Conservation (phyloP, 805 yeast genomes). For the Lipomyces lipofer region DNA sequence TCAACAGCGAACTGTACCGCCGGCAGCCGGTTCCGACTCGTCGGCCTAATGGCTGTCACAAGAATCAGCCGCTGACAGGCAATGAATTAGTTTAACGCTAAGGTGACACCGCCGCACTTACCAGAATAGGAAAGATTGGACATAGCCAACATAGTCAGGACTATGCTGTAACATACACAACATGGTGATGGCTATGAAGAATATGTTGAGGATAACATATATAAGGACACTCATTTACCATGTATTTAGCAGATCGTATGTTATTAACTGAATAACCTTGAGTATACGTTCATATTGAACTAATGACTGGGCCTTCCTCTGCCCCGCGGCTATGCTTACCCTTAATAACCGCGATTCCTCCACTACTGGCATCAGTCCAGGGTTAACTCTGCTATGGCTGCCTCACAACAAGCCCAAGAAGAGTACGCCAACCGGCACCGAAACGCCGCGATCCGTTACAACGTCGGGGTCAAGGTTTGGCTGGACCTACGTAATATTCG, state of each 20-base stretch:
- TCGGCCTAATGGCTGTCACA: no score
- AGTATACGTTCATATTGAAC: neutral
- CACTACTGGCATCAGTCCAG: neutral
- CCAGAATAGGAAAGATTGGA: no score
- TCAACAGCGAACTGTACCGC: no score
- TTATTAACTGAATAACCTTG: neutral
- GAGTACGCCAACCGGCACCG: neutral
- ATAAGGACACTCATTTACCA: neutral
- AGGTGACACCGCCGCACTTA: no score
- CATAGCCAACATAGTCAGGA: no score
- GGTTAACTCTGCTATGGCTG: neutral
- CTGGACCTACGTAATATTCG: neutral
- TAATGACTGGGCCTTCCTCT: neutral
- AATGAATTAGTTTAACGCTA: no score
- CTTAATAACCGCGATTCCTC: neutral
- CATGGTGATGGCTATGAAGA: no score
- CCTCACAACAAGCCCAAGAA: neutral
- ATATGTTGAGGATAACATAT: no score
- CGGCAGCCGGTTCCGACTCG: no score
- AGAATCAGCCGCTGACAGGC: no score
- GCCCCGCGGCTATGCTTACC: neutral
- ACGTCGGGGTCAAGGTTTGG: neutral
- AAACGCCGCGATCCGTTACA: neutral
- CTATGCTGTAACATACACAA: no score
- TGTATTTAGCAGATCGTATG: neutral